Conservation (phyloP, 2,329 filamentous ascomycete species). For the Diaporthe citri region DNA sequence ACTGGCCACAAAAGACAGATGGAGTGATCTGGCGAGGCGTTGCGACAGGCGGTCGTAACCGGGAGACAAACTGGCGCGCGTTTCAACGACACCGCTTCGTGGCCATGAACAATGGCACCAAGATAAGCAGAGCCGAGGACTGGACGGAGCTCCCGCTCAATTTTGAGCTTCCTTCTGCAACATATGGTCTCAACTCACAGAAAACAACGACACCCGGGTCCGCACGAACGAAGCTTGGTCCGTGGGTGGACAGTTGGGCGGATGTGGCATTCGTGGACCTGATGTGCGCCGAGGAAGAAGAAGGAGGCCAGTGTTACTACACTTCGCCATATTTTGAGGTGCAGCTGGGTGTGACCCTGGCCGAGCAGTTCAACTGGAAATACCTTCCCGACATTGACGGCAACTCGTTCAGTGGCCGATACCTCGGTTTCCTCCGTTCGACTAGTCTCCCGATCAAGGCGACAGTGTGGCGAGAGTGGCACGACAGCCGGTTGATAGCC, state of each 20-base stretch:
- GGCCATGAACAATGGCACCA: constrained; percentile 77
- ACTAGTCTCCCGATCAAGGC: constrained; percentile 81
- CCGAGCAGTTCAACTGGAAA: constrained; percentile 72
- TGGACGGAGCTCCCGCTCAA: constrained; percentile 59
- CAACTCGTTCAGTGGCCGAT: constrained; percentile 77
- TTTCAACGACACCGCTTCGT: constrained; percentile 84
- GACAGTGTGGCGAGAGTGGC: constrained; percentile 85
- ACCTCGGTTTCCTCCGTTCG: constrained; percentile 76
- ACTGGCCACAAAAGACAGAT: constrained; percentile 70
- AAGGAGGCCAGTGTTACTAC: constrained; percentile 59
- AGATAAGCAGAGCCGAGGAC: constrained; percentile 62
- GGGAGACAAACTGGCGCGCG: constrained; percentile 73
- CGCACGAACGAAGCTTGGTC: constrained; percentile 52
- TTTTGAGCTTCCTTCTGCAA: constrained; percentile 63
- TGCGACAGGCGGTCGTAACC: constrained; percentile 73
- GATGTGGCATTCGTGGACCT: constrained; percentile 68
- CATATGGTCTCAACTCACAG: constrained; percentile 63
- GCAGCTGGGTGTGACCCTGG: constrained; percentile 56
- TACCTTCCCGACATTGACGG: constrained; percentile 84
- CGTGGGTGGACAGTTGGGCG: constrained; percentile 64
- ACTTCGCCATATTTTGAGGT: constrained; percentile 60
- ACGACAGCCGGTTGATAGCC: constrained; percentile 78
- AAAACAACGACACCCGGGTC: constrained; percentile 47
- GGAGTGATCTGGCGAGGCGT: constrained; percentile 75
- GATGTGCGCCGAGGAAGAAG: constrained; percentile 58